phyloP scores from a whole-genome alignment of 306 rosid species.

The Abrus pulchellus region DNA sequence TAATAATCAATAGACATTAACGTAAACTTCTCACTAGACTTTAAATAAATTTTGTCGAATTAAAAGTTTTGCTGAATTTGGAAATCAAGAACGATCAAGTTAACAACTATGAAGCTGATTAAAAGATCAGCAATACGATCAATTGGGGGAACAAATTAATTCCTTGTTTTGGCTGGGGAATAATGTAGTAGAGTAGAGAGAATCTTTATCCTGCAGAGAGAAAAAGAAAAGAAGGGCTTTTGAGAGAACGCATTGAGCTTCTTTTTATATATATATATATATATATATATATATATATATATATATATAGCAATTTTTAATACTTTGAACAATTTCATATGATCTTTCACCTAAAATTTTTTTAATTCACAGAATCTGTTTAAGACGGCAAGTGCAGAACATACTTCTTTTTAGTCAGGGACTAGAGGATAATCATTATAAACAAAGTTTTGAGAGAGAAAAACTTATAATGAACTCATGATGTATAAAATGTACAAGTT shows the following conservation, averaged over 20 bases:
- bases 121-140: not conserved
- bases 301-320: no score
- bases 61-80: not conserved
- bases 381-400: no score
- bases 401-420: no score
- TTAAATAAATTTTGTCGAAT: not conserved
- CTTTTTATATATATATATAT: not conserved
- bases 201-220: conserved; percentile 1
- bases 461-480: no score
- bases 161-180: no score
- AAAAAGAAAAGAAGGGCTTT: not conserved
- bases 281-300: not conserved
- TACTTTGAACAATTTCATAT: no score
- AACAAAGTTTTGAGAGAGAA: no score
- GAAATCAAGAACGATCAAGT: not conserved
- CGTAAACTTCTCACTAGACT: not conserved
- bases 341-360: no score
- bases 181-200: no score
- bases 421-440: no score
- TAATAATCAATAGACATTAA: not conserved
- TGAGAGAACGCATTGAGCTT: not conserved
- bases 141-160: not conserved
- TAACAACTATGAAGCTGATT: not conserved
- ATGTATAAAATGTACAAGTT: no score
- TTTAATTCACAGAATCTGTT: no score